These are phyloP conservation scores for Hibiscus trionum DNA, from an alignment of 345 rosid genomes.

Conservation along the genomic window DNA sequence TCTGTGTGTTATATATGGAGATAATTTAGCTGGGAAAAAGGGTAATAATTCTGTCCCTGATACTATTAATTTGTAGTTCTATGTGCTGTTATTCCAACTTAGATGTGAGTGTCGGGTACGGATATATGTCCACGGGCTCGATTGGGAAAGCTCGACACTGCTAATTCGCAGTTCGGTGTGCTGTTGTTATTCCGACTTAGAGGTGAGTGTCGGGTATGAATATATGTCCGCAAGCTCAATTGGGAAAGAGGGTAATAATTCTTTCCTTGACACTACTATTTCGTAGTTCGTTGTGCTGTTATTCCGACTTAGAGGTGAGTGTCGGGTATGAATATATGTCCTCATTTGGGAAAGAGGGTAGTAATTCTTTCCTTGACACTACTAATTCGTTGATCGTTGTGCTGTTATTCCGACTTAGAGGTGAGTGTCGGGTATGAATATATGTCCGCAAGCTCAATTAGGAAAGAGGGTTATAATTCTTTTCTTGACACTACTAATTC, in stretches of 20 bases:
- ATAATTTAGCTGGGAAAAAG: slow-evolving; percentile 35
- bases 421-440: neutral
- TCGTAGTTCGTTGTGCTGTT: neutral
- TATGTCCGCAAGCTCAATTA: slow-evolving; percentile 1
- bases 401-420: neutral
- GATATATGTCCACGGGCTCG: too few species aligned
- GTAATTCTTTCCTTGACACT: neutral
- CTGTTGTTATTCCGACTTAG: neutral
- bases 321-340: neutral
- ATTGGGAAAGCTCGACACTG: slow-evolving; percentile 22
- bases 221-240: neutral
- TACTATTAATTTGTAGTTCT: neutral
- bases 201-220: neutral
- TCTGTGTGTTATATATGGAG: slow-evolving; percentile 43
- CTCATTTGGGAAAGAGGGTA: slow-evolving; percentile 53
- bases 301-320: neutral
- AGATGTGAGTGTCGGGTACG: neutral
- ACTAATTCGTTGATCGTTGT: neutral
- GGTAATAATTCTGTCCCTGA: slow-evolving; percentile 29
- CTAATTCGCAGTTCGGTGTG: neutral
- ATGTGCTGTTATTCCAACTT: neutral
- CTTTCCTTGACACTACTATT: neutral
- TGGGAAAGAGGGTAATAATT: slow-evolving; percentile 42
- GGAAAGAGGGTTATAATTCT: slow-evolving; percentile 38
- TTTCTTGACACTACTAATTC: neutral